Evolutionary conservation across 2,329 filamentous ascomycete species (phyloP), one percentile per base, ranked within the genome.

Genomic region (Emmonsiellopsis sp.): DNA sequence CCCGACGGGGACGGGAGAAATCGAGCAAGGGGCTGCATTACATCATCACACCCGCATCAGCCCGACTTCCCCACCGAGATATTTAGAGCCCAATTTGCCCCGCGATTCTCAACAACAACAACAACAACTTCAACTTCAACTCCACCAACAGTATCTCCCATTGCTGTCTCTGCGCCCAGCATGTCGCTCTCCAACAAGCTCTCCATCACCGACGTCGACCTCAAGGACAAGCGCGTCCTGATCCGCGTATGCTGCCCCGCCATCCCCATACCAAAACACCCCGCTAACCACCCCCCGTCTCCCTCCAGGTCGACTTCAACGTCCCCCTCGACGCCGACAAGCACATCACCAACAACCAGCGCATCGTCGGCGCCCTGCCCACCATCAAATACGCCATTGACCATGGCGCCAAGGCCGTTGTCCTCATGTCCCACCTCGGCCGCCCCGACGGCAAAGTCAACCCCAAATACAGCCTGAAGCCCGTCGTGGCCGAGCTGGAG

Each of bases 121-220:
- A 47, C n/a, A 32, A n/a, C 13, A 17, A 17, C 17, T 42, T n/a
- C 40, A 11, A 42, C 17, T 13, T 14, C 40, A 10, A 42, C n/a
- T 42, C 13, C 17, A 37, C 34, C 7, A 37, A 37, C 7, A 13
- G 34, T 37, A 37, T 37, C 8, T 37, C 34, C 34, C 0, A 37
- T 37, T 7, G 34, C 40, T 42, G 10, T 42, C 40, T 42, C 34
- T 37, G 13, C 42, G 9, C 42, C 10, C 42, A 83, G 66, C 57
- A 98, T 98, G 93, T 97, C 93, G 84, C 88, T 98, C 71, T 88
- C 91, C 66, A 96, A 85, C 83, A 98, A 98, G 83, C 88, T 98
- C 66, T 88, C 90, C 63, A 96, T 98, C 75, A 88, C 84, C 62
- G 92, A 98, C 70, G 85, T 95, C 68, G 91, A 98, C 76, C 81